Evolutionary conservation across 768 basidiomycete genomes (phyloP).

Genomic region (Termitomyces sp.): DNA sequence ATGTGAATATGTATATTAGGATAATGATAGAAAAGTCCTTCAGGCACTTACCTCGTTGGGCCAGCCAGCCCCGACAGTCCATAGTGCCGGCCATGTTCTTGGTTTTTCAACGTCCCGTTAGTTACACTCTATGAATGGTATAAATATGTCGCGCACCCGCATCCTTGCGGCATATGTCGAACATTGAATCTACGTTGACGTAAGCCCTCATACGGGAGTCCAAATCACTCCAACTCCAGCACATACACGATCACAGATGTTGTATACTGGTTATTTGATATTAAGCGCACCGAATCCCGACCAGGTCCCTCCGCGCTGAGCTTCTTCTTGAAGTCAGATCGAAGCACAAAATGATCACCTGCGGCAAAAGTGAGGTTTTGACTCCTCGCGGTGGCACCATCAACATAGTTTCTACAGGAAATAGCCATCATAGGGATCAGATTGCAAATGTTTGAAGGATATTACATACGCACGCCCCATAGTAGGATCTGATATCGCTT

Average conservation of each 20-base stretch:
- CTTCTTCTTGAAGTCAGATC: conserved; percentile 45
- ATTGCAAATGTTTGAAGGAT: background rate
- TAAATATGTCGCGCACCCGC: conserved; percentile 31
- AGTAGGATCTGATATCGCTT: conserved; percentile 2
- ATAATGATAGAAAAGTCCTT: background rate
- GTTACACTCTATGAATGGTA: background rate
- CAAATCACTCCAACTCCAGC: background rate
- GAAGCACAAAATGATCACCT: conserved; percentile 46
- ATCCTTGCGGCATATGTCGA: conserved; percentile 57
- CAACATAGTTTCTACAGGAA: conserved; percentile 34
- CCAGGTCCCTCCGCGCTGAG: conserved; percentile 45
- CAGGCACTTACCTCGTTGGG: conserved; percentile 28
- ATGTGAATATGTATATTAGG: background rate
- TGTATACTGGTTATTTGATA: conserved; percentile 45
- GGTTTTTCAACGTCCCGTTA: background rate
- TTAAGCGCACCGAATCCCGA: conserved; percentile 52
- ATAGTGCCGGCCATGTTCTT: conserved; percentile 49
- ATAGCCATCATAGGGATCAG: background rate
- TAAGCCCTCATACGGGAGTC: too few species aligned
- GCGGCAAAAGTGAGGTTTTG: conserved; percentile 55
- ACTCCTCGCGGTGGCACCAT: conserved; percentile 40
- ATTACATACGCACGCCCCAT: conserved; percentile 2
- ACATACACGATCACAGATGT: conserved; percentile 48
- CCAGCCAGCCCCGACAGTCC: conserved; percentile 51
- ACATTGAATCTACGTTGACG: conserved; percentile 33